Evolutionary conservation across 768 basidiomycete species (phyloP), one percentile per base, ranked within the genome.

Genomic region (Xerocomellus intermedius): DNA sequence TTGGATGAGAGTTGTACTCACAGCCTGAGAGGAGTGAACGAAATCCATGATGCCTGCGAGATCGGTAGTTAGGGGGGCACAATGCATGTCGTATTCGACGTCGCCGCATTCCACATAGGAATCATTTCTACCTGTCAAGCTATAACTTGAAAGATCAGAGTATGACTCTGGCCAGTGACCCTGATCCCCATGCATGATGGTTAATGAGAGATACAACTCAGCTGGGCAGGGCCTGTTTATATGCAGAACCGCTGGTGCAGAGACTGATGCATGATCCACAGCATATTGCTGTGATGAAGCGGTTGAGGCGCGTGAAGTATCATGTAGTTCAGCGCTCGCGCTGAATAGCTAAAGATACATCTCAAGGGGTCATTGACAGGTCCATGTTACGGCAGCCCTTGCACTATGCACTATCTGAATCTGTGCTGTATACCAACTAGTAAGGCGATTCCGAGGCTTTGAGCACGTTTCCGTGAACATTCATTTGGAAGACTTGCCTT

Each of bases 211-310:
- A 39, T 32, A 16, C 36, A 35, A 21, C n/a, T 35, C 28, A 19
- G 22, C 37, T 22, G 30, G 16, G 47, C 4, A 42, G 2, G 12
- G 30, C 13, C 24, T 5, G 5, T 43, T 62, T 67, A 59, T 67
- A 69, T 58, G 19, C 14, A 5, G 8, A 28, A 22, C 2, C 21
- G 33, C 50, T 46, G 32, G 26, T 22, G 6, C 41, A 47, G 26
- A 54, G 1, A 43, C 33, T 12, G 41, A 35, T 22, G 28, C 12
- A 37, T 21, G 17, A 39, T 52, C 37, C 33, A 69, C 67, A 67
- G 66, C 62, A 69, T 51, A 0, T 58, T 67, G 64, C 66, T 67
- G 66, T 67, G 48, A 55, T 4, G 43, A 37, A 35, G 35, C 48
- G 28, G 46, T 36, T 16, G 24, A 17, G 33, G 55, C 46, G 39